Conservation (phyloP, 345 rosid genomes). For the Salix udensis region DNA sequence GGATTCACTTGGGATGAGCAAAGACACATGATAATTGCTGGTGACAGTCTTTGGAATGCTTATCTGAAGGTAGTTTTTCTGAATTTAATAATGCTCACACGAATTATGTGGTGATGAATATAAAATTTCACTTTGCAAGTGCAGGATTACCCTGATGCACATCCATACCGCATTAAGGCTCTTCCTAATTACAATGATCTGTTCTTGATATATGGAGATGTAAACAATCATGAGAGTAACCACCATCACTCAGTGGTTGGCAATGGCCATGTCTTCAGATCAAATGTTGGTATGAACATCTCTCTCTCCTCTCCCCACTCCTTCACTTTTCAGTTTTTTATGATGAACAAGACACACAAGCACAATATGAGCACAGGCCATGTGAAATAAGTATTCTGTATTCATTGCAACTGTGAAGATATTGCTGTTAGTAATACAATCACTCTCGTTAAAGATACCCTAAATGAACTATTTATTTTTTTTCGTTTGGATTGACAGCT, state of each 20-base stretch:
- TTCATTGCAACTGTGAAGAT: not conserved
- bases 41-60: slow-evolving; percentile 35
- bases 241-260: slow-evolving; percentile 12
- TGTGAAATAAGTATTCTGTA: not conserved
- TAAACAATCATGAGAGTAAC: slow-evolving; percentile 7
- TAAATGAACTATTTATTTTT: not conserved
- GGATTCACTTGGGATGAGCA: slow-evolving; percentile 25
- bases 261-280: slow-evolving; percentile 12
- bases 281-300: slow-evolving; percentile 16
- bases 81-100: not conserved
- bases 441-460: not conserved
- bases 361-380: not conserved
- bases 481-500: slow-evolving; percentile 24
- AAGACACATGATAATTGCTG: slow-evolving; percentile 32
- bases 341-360: too few species aligned
- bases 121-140: slow-evolving; percentile 16
- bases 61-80: slow-evolving; percentile 34
- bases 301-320: not conserved
- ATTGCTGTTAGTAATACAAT: not conserved
- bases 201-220: slow-evolving; percentile 44
- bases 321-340: not conserved
- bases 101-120: not conserved
- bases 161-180: slow-evolving; percentile 26
- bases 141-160: slow-evolving; percentile 48
- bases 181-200: slow-evolving; percentile 49